Percentiles rank a stretch among this genome's conserved stretches.
Evolutionary conservation across 495 filamentous ascomycete species (phyloP).

Genomic region (Neurospora sp.): DNA sequence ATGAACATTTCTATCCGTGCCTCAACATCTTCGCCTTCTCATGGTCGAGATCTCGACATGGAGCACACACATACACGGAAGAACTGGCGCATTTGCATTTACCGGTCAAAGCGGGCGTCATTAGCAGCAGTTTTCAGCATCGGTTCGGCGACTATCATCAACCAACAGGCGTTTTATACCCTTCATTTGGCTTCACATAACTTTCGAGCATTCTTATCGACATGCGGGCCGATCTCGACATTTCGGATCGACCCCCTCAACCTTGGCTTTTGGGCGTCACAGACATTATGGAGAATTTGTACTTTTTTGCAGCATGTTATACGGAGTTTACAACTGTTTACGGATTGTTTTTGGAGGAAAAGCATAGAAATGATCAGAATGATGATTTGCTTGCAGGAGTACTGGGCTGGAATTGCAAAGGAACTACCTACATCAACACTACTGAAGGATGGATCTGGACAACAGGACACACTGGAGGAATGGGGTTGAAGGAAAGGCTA

Average conservation of each 20-base stretch:
- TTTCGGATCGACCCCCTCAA: neutral
- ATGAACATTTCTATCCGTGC: neutral
- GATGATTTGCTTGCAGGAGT: neutral
- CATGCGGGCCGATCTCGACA: neutral
- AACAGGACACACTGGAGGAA: neutral
- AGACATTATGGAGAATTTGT: neutral
- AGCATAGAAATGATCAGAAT: neutral
- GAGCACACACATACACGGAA: neutral
- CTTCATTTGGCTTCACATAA: neutral
- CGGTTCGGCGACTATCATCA: neutral
- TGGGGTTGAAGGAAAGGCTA: neutral
- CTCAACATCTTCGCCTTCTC: neutral
- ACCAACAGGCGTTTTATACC: constrained; percentile 3
- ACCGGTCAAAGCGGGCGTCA: neutral
- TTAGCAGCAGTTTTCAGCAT: neutral
- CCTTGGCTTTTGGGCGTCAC: neutral
- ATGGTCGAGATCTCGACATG: neutral
- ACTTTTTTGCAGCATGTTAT: neutral
- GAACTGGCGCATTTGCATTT: neutral
- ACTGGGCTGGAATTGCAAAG: neutral
- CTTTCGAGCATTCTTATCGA: neutral
- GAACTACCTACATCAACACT: neutral
- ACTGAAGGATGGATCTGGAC: neutral
- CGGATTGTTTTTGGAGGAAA: neutral
- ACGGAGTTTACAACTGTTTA: neutral